phyloP scores from a whole-genome alignment of 768 basidiomycete species.

The Daedalea quercina region DNA sequence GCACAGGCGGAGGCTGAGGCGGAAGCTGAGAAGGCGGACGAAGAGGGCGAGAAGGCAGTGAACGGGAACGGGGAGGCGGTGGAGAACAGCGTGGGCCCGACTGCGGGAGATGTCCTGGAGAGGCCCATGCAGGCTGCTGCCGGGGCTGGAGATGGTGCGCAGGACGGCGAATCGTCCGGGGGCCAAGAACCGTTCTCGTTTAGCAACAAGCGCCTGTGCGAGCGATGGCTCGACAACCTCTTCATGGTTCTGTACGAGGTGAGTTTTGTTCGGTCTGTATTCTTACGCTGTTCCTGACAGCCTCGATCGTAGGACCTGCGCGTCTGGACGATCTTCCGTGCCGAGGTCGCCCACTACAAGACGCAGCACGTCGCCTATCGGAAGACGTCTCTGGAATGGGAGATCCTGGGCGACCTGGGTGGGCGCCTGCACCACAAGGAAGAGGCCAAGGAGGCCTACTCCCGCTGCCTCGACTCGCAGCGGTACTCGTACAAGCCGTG shows the following conservation, averaged over 20 bases:
- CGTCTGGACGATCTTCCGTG: conserved; percentile 98
- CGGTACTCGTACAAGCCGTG: conserved; percentile 90
- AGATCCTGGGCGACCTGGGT: conserved; percentile 93
- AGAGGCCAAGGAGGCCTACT: conserved; percentile 97
- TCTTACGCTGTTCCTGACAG: neutral
- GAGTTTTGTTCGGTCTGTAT: conserved; percentile 12
- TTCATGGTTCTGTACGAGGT: conserved; percentile 99
- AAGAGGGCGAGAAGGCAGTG: conserved; percentile 27
- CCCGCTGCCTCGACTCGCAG: conserved; percentile 83
- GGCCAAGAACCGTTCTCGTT: conserved; percentile 75
- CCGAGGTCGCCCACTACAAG: conserved; percentile 98
- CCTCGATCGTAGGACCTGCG: conserved; percentile 68
- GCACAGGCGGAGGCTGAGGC: conserved; percentile 49
- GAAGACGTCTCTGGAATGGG: conserved; percentile 97
- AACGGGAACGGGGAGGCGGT: conserved; percentile 36
- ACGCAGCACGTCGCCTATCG: conserved; percentile 97
- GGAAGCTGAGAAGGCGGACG: conserved; percentile 33
- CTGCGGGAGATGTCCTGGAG: conserved; percentile 27
- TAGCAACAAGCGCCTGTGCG: conserved; percentile 93
- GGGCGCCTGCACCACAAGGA: conserved; percentile 94
- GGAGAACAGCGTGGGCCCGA: conserved; percentile 21
- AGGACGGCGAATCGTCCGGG: conserved; percentile 16
- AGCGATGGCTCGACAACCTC: conserved; percentile 95
- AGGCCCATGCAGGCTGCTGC: conserved; percentile 39
- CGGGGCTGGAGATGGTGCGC: conserved; percentile 19